Conservation (phyloP, 2,329 filamentous ascomycete genomes). For the Sclerotinia borealis region DNA sequence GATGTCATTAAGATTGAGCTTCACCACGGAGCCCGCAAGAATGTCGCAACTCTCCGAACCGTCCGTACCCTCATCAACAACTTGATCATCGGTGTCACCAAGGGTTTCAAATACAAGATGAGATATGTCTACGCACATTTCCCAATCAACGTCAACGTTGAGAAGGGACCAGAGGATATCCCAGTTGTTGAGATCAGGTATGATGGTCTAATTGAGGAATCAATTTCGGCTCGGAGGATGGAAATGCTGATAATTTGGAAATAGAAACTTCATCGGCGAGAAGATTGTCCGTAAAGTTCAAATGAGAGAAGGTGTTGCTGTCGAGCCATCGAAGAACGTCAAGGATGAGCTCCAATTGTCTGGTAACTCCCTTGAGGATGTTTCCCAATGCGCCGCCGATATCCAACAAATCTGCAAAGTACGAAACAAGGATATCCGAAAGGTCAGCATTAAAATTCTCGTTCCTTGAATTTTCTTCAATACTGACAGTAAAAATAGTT, state of each 20-base stretch:
- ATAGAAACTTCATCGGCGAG: slow-evolving; percentile 96
- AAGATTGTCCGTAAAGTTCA: slow-evolving; percentile 93
- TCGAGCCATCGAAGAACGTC: slow-evolving; percentile 81
- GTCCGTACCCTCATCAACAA: slow-evolving; percentile 98
- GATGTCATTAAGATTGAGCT: slow-evolving; percentile 92
- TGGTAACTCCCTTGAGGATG: slow-evolving; percentile 94
- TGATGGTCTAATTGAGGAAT: slow-evolving; percentile 32
- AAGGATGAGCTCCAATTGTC: slow-evolving; percentile 95
- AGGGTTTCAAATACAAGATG: slow-evolving; percentile 99
- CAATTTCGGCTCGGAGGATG: slow-evolving; percentile 10
- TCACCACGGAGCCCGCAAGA: slow-evolving; percentile 97
- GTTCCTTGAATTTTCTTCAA: background rate
- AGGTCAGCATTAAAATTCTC: slow-evolving; percentile 51
- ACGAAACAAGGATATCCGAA: slow-evolving; percentile 99
- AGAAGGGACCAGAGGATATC: slow-evolving; percentile 86
- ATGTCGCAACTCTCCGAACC: slow-evolving; percentile 94
- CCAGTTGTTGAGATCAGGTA: slow-evolving; percentile 97
- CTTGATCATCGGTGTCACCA: slow-evolving; percentile 96
- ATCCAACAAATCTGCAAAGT: slow-evolving; percentile 99
- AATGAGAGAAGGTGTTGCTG: slow-evolving; percentile 86
- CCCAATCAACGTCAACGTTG: slow-evolving; percentile 99
- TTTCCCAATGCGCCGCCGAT: slow-evolving; percentile 96
- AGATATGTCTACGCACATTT: slow-evolving; percentile 99
- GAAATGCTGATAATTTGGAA: slow-evolving; percentile 32
- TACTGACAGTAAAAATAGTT: slow-evolving; percentile 52